Evolutionary conservation across 1,139 yeast genomes (phyloP).

Genomic region (Kodamaea sp.): DNA sequence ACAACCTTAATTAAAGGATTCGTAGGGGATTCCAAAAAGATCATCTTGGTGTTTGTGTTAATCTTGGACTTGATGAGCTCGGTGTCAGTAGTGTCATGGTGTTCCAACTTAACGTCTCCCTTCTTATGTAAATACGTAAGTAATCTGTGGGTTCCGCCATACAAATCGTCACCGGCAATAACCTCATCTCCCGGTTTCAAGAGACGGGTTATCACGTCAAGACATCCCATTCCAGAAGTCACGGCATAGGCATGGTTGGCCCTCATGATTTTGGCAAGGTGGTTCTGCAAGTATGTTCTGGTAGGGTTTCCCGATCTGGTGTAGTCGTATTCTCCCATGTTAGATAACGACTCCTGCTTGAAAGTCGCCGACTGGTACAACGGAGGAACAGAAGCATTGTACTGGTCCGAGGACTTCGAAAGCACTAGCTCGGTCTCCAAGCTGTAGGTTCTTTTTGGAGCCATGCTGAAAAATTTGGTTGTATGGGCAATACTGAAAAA

Average conservation of each 20-base stretch:
- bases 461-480: too few relatives aligned
- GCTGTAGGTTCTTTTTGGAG: conserved; percentile 37
- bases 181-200: conserved; percentile 80
- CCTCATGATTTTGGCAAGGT: conserved; percentile 72
- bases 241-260: conserved; percentile 78
- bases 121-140: conserved; percentile 69
- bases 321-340: conserved; percentile 87
- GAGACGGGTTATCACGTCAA: conserved; percentile 77
- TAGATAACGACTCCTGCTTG: conserved; percentile 72
- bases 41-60: conserved; percentile 61
- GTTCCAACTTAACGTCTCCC: conserved; percentile 69
- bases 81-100: conserved; percentile 79
- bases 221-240: conserved; percentile 89
- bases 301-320: conserved; percentile 97
- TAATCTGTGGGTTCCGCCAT: conserved; percentile 89
- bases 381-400: conserved; percentile 84
- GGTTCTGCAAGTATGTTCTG: conserved; percentile 74
- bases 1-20: conserved; percentile 88
- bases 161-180: conserved; percentile 89
- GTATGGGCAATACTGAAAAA: too few relatives aligned
- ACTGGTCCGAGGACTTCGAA: conserved; percentile 66
- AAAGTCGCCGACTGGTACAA: conserved; percentile 92
- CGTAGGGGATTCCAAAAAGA: conserved; percentile 86
- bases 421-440: conserved; percentile 78
- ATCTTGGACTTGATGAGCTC: conserved; percentile 57